Evolutionary conservation across 345 rosid genomes (phyloP), one percentile per base, ranked within the genome.

Genomic region (Moricandia moricandioides): DNA sequence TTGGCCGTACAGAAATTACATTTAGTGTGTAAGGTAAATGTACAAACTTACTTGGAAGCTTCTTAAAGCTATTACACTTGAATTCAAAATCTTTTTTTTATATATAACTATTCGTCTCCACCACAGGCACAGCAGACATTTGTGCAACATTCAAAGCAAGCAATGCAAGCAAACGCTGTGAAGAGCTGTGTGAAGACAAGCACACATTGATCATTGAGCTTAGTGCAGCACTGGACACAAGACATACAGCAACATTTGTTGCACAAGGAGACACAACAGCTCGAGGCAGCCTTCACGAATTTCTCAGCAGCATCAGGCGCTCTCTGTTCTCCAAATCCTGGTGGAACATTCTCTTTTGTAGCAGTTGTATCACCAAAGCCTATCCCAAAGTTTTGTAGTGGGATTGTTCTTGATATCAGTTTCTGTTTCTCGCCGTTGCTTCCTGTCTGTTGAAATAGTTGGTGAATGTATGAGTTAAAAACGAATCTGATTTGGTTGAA

Each of bases 181-280:
- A 85, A 88, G 14, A 89, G 29, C 79, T 95, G 99, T 4, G 92
- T 77, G 52, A 88, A 73, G 14, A 68, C 83, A 4, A 82, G 21
- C 49, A 82, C 92, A 34, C 86, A 88, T 76, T 85, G 92, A 81
- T 92, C 78, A 51, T 87, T 95, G 62, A 89, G 82, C 79, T 63
- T 83, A 21, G 88, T 70, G 78, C 96, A 95, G 66, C 96, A 87
- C 40, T 80, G 85, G 75, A 95, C 72, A 78, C 97, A 88, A 81
- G 94, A 88, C 85, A 92, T 82, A 82, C 99, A 92, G 63, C 99
- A 92, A 81, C 97, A 95, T n/a, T 62, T 76, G 8, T 55, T 52
- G 37, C 82, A 86, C 49, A 89, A 6, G n/a, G 43, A 77, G 55
- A 82, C 82, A 10, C 96, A 95, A 69, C 97, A 95, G 80, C 85